These are phyloP conservation scores for Ceratocystis cubensis DNA, from an alignment of 2,329 filamentous ascomycete genomes.

Conservation along the genomic window DNA sequence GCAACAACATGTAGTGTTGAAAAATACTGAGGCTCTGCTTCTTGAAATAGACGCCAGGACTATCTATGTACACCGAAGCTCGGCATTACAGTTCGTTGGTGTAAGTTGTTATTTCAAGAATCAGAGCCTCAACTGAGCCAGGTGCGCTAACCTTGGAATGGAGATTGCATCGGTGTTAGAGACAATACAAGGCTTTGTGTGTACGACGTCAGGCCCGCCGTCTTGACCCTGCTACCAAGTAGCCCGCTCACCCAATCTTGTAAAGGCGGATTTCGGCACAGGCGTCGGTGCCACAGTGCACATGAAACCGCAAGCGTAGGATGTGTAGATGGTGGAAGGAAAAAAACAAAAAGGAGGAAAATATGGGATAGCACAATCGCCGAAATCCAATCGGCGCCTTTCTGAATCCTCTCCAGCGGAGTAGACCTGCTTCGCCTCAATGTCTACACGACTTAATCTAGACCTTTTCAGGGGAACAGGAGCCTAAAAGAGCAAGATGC, in stretches of 20 bases:
- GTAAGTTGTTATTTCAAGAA: neutral
- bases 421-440: neutral
- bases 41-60: neutral
- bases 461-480: neutral
- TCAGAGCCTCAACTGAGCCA: neutral
- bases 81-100: neutral
- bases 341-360: neutral
- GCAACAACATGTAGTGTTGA: neutral
- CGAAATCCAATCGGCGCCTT: neutral
- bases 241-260: neutral
- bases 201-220: neutral
- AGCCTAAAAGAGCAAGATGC: neutral
- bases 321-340: neutral
- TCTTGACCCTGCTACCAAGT: neutral
- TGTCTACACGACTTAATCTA: neutral
- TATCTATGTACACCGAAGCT: no score
- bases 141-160: no score
- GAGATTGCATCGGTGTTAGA: no score
- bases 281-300: neutral
- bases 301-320: constrained; percentile 3
- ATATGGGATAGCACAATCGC: neutral
- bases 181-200: neutral
- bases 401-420: neutral
- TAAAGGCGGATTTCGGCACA: neutral
- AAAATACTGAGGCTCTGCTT: neutral